Evolutionary conservation across 2,329 filamentous ascomycete species (phyloP).

Genomic region (Akanthomyces muscarius): DNA sequence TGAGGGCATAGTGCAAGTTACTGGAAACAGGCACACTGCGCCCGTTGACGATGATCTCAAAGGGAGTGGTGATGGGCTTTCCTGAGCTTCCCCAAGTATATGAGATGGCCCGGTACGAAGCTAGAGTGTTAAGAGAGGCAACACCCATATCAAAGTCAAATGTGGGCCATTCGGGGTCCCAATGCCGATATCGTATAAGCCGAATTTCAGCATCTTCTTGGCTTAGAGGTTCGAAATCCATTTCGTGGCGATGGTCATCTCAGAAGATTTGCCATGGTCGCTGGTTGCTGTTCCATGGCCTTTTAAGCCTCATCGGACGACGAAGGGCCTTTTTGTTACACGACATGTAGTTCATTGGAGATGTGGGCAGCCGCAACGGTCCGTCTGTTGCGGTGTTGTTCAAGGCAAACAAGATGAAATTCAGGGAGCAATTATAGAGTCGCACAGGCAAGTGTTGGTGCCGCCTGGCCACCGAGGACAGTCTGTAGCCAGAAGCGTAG

Average conservation of each 20-base stretch:
- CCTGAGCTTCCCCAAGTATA: neutral
- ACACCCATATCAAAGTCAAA: neutral
- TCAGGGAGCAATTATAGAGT: neutral
- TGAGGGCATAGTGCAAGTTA: slow-evolving; percentile 2
- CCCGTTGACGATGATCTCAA: neutral
- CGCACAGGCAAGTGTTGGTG: neutral
- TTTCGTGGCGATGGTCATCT: neutral
- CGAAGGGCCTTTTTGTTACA: neutral
- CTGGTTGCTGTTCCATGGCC: neutral
- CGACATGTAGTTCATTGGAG: neutral
- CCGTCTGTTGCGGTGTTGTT: neutral
- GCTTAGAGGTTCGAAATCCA: neutral
- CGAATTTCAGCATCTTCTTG: neutral
- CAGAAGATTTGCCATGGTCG: neutral
- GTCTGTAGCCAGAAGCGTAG: neutral
- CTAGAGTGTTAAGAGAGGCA: neutral
- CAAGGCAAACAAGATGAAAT: neutral
- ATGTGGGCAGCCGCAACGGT: neutral
- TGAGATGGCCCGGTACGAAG: neutral
- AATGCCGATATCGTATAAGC: neutral
- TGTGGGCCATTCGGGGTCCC: too few species aligned
- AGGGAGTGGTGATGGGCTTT: neutral
- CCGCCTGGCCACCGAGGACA: neutral
- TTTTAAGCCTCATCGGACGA: neutral
- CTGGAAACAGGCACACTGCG: neutral